phyloP scores from a whole-genome alignment of 2,329 filamentous ascomycete species.

The Colletotrichum lini region DNA sequence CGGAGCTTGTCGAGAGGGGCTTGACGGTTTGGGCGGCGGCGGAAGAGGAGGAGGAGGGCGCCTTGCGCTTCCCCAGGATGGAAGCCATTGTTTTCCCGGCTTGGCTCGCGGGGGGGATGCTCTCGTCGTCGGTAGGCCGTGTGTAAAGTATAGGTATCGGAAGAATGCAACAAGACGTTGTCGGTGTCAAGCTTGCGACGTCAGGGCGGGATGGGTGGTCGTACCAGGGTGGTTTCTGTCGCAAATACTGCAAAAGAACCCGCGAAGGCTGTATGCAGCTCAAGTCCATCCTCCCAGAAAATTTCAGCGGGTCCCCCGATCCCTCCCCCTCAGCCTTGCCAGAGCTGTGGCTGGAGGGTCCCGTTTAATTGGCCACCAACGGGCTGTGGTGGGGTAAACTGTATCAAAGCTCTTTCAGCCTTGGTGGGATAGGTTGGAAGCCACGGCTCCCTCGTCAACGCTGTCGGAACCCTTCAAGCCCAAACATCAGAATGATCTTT shows the following conservation, averaged over 20 bases:
- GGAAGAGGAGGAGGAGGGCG: conserved; percentile 19
- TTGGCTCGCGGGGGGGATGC: not conserved
- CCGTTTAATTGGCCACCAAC: not conserved
- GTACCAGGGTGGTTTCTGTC: not conserved
- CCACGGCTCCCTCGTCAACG: not conserved
- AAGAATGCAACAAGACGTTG: not conserved
- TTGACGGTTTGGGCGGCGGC: conserved; percentile 2
- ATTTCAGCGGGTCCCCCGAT: conserved; percentile 23
- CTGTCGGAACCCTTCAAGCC: not conserved
- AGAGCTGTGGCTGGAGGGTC: not conserved
- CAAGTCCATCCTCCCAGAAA: conserved; percentile 4
- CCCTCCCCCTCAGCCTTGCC: conserved; percentile 8
- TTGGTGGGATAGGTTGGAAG: conserved; percentile 10
- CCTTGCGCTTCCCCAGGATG: conserved; percentile 43
- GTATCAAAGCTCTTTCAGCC: conserved; percentile 7
- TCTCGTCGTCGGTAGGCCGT: not conserved
- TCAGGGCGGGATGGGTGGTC: not conserved
- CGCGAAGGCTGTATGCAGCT: not conserved
- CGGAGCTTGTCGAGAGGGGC: not conserved
- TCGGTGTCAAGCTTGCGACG: not conserved
- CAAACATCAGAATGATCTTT: not conserved
- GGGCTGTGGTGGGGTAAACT: not conserved
- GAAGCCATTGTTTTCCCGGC: conserved; percentile 33
- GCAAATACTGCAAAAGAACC: not conserved
- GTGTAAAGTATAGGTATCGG: not conserved